Evolutionary conservation across 192 early-diverging fungal genomes (phyloP), one percentile per base, ranked within the genome.

Genomic region (Backusella psychrophila): DNA sequence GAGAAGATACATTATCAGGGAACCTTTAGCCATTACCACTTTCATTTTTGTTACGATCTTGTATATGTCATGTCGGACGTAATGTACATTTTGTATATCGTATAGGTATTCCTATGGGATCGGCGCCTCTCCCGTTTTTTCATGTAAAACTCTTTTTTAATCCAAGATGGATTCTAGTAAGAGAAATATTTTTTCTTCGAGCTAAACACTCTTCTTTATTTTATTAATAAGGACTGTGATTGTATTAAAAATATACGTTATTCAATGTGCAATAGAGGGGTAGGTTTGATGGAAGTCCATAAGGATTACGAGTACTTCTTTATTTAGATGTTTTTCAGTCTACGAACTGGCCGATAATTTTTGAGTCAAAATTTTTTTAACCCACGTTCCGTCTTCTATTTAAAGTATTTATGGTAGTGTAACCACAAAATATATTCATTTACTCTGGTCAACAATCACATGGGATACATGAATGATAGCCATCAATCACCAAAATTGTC

Each of bases 271-370:
- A 11, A 9, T 23, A 59, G n/a, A 26, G 21, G 7, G 56, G 23
- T 26, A 29, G 2, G 23, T 63, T 29, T n/a, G 9, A 21, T 12
- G 23, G 26, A 26, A 29, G 23, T 23, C 9, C 4, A 12, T 63
- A 14, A 12, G 26, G 56, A 63, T 63, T 63, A 63, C 56, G 56
- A 63, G 23, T 63, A 63, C 56, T 63, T 63, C 56, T 63, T 63
- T 63, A 63, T 63, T 63, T 63, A 29, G 56, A 63, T 4, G 56
- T 29, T 63, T 52, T 23, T 14, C 56, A 63, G 21, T 23, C 26
- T 29, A 63, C 21, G 26, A 11, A 0, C 9, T 63, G 23, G 56
- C n/a, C 56, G 56, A 12, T 63, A 63, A 63, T 63, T 63, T 63
- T 63, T 63, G 56, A 63, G 56, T 63, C 56, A 63, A 63, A 63